A percentile compares a stretch with the other conserved stretches of the same genome.
These are phyloP conservation scores for Gloeopeniophorella convolvens DNA, from an alignment of 768 basidiomycete genomes.

Conservation along the genomic window DNA sequence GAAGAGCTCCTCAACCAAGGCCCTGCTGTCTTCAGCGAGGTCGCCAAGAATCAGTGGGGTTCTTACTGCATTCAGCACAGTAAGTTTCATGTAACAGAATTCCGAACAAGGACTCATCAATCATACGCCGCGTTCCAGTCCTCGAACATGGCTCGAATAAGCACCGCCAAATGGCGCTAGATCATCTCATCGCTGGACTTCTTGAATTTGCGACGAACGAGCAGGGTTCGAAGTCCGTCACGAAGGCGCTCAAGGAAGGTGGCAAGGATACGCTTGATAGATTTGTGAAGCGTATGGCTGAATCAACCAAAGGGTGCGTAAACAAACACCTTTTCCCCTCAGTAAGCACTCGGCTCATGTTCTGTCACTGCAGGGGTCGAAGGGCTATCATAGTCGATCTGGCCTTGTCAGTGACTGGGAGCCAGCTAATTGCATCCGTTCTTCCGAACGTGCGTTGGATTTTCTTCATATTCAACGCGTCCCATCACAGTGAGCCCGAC, in stretches of 20 bases:
- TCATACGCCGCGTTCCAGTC: conserved; percentile 36
- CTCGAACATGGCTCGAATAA: conserved; percentile 78
- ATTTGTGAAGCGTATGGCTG: conserved; percentile 77
- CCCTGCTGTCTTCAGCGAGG: conserved; percentile 58
- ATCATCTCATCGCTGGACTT: conserved; percentile 69
- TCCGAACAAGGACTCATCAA: conserved; percentile 5
- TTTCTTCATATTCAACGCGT: not conserved
- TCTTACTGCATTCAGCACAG: conserved; percentile 84
- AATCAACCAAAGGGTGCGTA: conserved; percentile 70
- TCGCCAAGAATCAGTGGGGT: conserved; percentile 85
- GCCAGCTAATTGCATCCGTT: conserved; percentile 78
- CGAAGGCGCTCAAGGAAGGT: conserved; percentile 81
- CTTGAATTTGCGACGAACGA: conserved; percentile 76
- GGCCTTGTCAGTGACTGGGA: conserved; percentile 76
- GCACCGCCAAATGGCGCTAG: conserved; percentile 69
- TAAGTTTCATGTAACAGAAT: conserved; percentile 31
- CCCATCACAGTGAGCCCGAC: conserved; percentile 1
- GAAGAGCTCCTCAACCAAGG: conserved; percentile 79
- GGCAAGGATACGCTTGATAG: conserved; percentile 68
- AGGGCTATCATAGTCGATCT: conserved; percentile 84
- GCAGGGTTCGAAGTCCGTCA: conserved; percentile 83
- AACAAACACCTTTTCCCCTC: too few relatives aligned
- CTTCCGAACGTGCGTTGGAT: conserved; percentile 55
- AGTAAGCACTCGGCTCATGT: not conserved
- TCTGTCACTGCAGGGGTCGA: conserved; percentile 41